phyloP scores from a whole-genome alignment of 192 early-diverging fungal genomes.

The Entophlyctis luteolus region DNA sequence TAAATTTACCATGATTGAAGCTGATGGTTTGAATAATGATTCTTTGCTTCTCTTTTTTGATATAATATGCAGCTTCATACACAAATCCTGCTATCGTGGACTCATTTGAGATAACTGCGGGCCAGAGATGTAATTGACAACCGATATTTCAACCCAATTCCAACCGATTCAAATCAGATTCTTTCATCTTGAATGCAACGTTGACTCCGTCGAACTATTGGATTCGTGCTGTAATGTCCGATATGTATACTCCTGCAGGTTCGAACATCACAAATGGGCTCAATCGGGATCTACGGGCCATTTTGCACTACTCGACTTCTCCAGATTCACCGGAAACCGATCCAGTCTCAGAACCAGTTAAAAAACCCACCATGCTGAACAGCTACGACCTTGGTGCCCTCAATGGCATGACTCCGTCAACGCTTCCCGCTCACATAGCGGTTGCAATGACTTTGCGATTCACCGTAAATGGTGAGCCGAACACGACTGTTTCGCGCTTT shows the following conservation, averaged over 20 bases:
- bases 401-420: not conserved
- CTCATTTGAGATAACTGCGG: not conserved
- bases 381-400: slow-evolving; percentile 14
- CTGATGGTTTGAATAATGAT: slow-evolving; percentile 6
- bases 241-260: not conserved
- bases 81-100: slow-evolving; percentile 19
- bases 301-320: slow-evolving; percentile 7
- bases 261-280: not conserved
- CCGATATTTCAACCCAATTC: not conserved
- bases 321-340: not conserved
- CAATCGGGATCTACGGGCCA: not conserved
- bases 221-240: not conserved
- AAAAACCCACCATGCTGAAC: not conserved
- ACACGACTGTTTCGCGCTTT: not conserved
- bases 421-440: not conserved
- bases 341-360: not conserved
- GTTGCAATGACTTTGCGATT: no score
- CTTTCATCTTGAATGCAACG: slow-evolving; percentile 7
- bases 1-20: slow-evolving; percentile 22
- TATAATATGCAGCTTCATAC: not conserved
- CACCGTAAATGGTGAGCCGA: no score
- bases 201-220: not conserved
- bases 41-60: not conserved
- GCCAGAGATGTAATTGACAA: not conserved
- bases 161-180: not conserved